phyloP scores from a whole-genome alignment of 1,284 basidiomycete species.

The Boletus calvinii region DNA sequence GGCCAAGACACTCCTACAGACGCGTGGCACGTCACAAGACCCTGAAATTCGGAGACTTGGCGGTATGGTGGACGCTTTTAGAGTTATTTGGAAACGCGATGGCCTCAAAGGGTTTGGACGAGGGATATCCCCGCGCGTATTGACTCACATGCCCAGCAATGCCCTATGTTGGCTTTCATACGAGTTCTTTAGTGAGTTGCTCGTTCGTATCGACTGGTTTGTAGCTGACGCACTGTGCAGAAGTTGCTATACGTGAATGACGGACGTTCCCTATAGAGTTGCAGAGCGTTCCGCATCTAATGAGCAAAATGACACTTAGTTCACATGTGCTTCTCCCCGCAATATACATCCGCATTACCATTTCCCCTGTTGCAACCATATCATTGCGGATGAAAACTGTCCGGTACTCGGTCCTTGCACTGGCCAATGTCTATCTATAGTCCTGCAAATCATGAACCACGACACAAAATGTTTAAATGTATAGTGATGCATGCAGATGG shows the following conservation, averaged over 20 bases:
- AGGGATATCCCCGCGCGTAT: slow-evolving; percentile 87
- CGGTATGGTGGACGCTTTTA: slow-evolving; percentile 88
- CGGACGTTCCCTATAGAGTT: slow-evolving; percentile 15
- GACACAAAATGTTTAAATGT: neutral
- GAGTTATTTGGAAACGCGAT: slow-evolving; percentile 85
- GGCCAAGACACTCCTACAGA: slow-evolving; percentile 97
- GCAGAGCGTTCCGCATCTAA: slow-evolving; percentile 5
- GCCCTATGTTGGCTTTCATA: slow-evolving; percentile 97
- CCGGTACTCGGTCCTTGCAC: neutral
- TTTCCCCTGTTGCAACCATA: slow-evolving; percentile 3
- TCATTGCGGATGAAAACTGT: no score
- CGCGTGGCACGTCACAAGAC: slow-evolving; percentile 83
- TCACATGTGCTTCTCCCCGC: slow-evolving; percentile 9
- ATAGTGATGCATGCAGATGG: neutral
- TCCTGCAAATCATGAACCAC: neutral
- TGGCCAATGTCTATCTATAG: neutral
- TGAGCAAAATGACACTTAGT: slow-evolving; percentile 5
- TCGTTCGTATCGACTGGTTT: neutral
- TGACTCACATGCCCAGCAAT: slow-evolving; percentile 97
- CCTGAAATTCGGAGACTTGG: slow-evolving; percentile 79
- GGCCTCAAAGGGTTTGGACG: slow-evolving; percentile 85
- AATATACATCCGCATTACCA: slow-evolving; percentile 24
- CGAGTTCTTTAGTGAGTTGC: slow-evolving; percentile 89
- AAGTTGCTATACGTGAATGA: slow-evolving; percentile 62
- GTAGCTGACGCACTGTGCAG: slow-evolving; percentile 40